Base-by-base conservation (phyloP, 1,284 basidiomycete species). In the Paramarasmius palmivorus region DNA sequence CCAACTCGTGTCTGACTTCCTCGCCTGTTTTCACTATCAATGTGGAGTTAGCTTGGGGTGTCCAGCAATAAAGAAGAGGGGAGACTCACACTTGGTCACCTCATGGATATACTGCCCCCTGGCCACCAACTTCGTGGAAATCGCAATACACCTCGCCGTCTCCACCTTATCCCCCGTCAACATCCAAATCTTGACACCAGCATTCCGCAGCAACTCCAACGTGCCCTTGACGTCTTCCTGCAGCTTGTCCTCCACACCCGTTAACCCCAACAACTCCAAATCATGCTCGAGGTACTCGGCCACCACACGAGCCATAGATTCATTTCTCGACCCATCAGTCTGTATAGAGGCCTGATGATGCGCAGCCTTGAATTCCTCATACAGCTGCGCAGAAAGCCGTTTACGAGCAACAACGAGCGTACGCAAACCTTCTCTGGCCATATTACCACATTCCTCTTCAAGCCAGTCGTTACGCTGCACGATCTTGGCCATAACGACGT, bases 121-220 rank as follows among this genome's bases (percentile, higher is more conserved):
- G 15, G 93, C 90, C 0, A 99, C 96, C 22, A 99, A 78, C 68
- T 98, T 99, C 26, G 93, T 97, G 35, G 94, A 98, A 58, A 98
- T 95, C 1, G 96, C 95, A 63, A 99, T 99, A 71, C 95, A 98
- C 29, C 95, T 92, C 6, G 97, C 97, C 2, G 97, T 99, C 76
- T 99, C 97, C 57, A 99, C 95, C 76, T 99, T 99, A 73, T 99
- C 97, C 0, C 97, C 97, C 0, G 97, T 99, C 63, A 99, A 77
- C 97, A 99, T 99, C 97, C 97, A 99, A 53, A 99, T 98, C 77
- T 94, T 98, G 72, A 99, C 88, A 1, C 96, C 96, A 0, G 96
- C 97, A 67, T 99, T 99, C 58, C 95, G 78, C 59, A 99, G 71
- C 46, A 98, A 68, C 72, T 99, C 97, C 57, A 99, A 73, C 0